Conservation (phyloP, 129 eudicot species). For the Pulicaria dysenterica region DNA sequence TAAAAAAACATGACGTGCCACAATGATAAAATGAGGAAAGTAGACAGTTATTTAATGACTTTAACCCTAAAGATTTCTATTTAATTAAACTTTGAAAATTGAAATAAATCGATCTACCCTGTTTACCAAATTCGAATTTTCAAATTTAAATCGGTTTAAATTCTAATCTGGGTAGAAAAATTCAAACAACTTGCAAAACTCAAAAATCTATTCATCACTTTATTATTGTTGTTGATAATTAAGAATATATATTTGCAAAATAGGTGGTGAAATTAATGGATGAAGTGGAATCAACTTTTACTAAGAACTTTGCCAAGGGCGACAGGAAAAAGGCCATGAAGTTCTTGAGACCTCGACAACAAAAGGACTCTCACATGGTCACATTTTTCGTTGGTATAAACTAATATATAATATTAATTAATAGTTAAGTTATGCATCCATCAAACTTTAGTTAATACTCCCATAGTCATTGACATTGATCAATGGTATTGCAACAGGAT, state of each 20-base stretch:
- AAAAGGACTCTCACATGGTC: constrained; percentile 88
- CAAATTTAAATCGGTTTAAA: too few species aligned
- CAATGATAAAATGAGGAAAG: too few species aligned
- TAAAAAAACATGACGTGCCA: too few species aligned
- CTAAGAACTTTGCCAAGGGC: constrained; percentile 82
- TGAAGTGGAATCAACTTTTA: constrained; percentile 93
- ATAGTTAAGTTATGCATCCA: too few species aligned
- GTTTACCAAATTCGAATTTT: too few species aligned
- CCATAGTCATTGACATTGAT: neutral
- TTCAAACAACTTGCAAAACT: too few species aligned
- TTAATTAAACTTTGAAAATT: too few species aligned
- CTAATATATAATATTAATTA: neutral
- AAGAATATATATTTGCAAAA: neutral
- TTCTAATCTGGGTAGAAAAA: too few species aligned
- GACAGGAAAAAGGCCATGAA: constrained; percentile 99
- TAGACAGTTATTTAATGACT: too few species aligned
- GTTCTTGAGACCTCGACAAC: constrained; percentile 79
- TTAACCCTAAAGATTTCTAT: too few species aligned
- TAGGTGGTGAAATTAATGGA: constrained; percentile 92
- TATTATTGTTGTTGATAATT: neutral
- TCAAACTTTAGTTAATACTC: neutral
- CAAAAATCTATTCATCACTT: neutral
- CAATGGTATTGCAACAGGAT: constrained; percentile 47
- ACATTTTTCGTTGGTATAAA: constrained; percentile 82
- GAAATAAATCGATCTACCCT: too few species aligned